Evolutionary conservation across 345 rosid genomes (phyloP).

Genomic region (Bretschneidera sinensis): DNA sequence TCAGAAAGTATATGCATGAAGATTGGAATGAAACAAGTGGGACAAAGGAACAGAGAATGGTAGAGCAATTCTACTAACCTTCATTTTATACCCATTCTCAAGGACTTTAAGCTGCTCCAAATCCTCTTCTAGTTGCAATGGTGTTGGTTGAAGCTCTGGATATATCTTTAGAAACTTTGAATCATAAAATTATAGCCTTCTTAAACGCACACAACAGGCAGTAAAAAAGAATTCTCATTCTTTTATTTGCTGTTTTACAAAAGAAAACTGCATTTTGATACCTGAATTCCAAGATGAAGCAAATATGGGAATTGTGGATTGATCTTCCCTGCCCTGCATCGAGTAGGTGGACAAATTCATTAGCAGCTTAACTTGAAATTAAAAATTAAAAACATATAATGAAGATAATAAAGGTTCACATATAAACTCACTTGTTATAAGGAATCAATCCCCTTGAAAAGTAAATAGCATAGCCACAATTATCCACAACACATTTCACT

Average conservation of each 20-base stretch:
- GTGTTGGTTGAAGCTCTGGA: constrained; percentile 79
- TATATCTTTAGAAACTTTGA: constrained; percentile 77
- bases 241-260: too few species aligned
- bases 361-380: too few species aligned
- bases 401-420: too few species aligned
- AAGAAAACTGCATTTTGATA: constrained; percentile 13
- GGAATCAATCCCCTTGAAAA: too few species aligned
- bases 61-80: constrained; percentile 39
- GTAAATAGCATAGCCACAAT: too few species aligned
- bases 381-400: too few species aligned
- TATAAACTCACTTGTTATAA: too few species aligned
- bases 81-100: constrained; percentile 95
- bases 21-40: too few species aligned
- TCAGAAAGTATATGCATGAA: too few species aligned
- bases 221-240: background rate
- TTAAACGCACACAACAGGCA: background rate
- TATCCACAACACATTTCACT: too few species aligned
- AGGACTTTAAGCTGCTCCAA: constrained; percentile 97
- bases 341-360: constrained; percentile 12
- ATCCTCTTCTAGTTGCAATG: constrained; percentile 91
- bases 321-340: constrained; percentile 67
- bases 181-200: constrained; percentile 37
- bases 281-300: constrained; percentile 99
- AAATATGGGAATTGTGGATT: constrained; percentile 76
- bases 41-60: too few species aligned